phyloP scores from a whole-genome alignment of 306 rosid genomes.

The Prinsepia uniflora region DNA sequence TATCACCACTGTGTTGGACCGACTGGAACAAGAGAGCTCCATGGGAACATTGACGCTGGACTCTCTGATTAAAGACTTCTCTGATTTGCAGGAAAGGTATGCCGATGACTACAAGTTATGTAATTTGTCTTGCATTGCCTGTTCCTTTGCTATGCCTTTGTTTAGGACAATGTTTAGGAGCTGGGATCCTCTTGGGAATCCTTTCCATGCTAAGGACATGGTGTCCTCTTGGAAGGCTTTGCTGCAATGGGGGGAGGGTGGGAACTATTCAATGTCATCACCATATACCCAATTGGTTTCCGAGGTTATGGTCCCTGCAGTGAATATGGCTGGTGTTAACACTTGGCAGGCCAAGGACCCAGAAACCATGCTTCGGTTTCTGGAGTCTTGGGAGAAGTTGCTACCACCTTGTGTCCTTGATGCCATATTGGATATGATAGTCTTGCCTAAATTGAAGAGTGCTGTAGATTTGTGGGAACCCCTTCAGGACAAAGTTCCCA shows the following conservation, averaged over 20 bases:
- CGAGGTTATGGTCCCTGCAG: constrained; percentile 87
- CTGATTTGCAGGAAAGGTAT: constrained; percentile 50
- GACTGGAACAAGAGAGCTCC: constrained; percentile 50
- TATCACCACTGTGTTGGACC: constrained; percentile 49
- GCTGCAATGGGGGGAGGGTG: constrained; percentile 55
- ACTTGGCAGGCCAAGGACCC: constrained; percentile 95
- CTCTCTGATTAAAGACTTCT: constrained; percentile 56
- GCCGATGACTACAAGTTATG: constrained; percentile 68
- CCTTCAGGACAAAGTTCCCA: constrained; percentile 81
- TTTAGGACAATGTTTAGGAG: constrained; percentile 80
- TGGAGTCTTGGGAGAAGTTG: constrained; percentile 79
- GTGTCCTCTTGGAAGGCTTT: constrained; percentile 61
- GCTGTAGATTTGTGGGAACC: constrained; percentile 95
- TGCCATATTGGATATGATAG: constrained; percentile 56
- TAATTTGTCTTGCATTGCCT: constrained; percentile 81
- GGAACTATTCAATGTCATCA: constrained; percentile 13
- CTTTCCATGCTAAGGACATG: constrained; percentile 61
- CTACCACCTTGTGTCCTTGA: constrained; percentile 66
- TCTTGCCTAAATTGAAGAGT: constrained; percentile 70
- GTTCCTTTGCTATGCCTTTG: constrained; percentile 75
- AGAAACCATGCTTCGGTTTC: constrained; percentile 77
- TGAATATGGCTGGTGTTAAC: constrained; percentile 76
- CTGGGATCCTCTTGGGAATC: constrained; percentile 86
- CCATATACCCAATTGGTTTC: constrained; percentile 64
- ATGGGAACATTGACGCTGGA: constrained; percentile 67